Conservation (phyloP, 495 filamentous ascomycete species). For the Penicillium waksmanii region DNA sequence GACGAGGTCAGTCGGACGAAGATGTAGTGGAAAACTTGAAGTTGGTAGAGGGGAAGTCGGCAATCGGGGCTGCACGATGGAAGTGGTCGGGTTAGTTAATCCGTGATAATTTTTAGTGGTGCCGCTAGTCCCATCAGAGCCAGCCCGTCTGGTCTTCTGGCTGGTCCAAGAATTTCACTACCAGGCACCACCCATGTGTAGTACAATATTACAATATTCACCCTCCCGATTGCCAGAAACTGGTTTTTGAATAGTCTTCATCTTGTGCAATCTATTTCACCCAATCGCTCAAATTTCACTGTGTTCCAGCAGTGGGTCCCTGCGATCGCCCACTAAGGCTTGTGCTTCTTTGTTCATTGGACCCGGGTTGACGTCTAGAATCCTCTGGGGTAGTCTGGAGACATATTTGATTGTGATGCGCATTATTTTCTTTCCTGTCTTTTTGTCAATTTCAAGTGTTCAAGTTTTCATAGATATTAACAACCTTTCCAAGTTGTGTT, state of each 20-base stretch:
- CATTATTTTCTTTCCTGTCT: not conserved
- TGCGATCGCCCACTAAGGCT: slow-evolving; percentile 4
- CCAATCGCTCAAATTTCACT: not conserved
- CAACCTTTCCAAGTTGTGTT: too few species aligned
- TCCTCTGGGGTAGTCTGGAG: slow-evolving; percentile 3
- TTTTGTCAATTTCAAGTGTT: not conserved
- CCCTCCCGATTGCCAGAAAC: too few species aligned
- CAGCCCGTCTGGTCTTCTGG: slow-evolving; percentile 7
- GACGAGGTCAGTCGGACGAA: slow-evolving; percentile 23
- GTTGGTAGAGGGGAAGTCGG: slow-evolving; percentile 47
- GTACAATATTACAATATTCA: not conserved
- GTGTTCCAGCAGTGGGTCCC: slow-evolving; percentile 2
- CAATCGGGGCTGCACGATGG: slow-evolving; percentile 33
- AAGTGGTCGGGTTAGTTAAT: slow-evolving; percentile 45
- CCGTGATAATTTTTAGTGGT: slow-evolving; percentile 55
- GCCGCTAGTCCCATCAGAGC: slow-evolving; percentile 52
- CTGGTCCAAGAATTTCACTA: not conserved
- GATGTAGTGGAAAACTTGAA: slow-evolving; percentile 38
- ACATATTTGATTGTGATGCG: not conserved
- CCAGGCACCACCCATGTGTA: not conserved
- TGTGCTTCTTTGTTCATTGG: slow-evolving; percentile 8
- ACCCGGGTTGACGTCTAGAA: slow-evolving; percentile 1
- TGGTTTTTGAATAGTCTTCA: not conserved
- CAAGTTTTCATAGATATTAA: too few species aligned
- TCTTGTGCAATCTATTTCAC: not conserved